Conservation (phyloP, 768 basidiomycete species). For the Mycena rebaudengoi region DNA sequence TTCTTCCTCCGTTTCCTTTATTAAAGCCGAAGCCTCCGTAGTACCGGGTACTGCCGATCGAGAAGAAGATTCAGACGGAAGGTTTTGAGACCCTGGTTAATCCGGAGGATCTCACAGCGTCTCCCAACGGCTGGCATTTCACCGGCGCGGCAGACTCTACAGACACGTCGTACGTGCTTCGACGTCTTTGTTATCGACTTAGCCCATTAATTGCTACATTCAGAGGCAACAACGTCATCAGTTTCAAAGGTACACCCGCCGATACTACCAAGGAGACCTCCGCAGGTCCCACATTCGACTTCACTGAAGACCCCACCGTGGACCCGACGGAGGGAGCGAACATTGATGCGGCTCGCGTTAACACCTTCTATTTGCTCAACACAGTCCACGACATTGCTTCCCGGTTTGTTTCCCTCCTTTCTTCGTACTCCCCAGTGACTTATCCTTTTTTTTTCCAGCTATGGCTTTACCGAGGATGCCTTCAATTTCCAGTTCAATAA, state of each 20-base stretch:
- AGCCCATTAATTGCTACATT: not conserved
- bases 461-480: constrained; percentile 59
- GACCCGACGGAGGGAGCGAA: constrained; percentile 46
- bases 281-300: constrained; percentile 41
- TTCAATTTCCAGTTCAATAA: constrained; percentile 67
- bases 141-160: constrained; percentile 31
- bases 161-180: constrained; percentile 2
- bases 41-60: constrained; percentile 47
- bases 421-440: no score
- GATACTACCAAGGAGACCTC: constrained; percentile 45
- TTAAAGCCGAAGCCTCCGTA: not conserved
- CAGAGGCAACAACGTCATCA: constrained; percentile 54
- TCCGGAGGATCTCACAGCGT: constrained; percentile 34
- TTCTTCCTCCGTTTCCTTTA: not conserved
- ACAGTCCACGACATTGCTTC: constrained; percentile 55
- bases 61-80: constrained; percentile 56
- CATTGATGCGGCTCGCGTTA: constrained; percentile 52
- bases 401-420: constrained; percentile 41
- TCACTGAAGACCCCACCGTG: constrained; percentile 30
- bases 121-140: constrained; percentile 24
- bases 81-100: constrained; percentile 59
- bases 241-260: constrained; percentile 42
- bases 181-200: not conserved
- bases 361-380: constrained; percentile 58
- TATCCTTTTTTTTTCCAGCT: no score